Evolutionary conservation across 306 rosid species (phyloP).

Genomic region (Trifolium dubium): DNA sequence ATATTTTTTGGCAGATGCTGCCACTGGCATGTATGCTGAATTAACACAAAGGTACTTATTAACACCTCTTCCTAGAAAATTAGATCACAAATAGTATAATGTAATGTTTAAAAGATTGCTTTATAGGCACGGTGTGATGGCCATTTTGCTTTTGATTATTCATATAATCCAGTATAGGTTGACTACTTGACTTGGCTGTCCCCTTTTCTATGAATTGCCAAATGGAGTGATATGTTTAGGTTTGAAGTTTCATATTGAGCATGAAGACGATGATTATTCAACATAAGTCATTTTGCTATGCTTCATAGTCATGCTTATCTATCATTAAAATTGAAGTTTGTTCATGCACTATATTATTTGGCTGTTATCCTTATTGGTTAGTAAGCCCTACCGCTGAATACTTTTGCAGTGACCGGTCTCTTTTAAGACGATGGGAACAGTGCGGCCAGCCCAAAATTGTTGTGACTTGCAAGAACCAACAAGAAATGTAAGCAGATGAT

Average conservation of each 20-base stretch:
- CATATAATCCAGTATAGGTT: not conserved
- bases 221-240: not conserved
- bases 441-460: conserved; percentile 92
- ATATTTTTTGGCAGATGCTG: conserved; percentile 69
- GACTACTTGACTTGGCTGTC: not conserved
- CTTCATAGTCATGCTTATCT: conserved; percentile 7
- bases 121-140: not conserved
- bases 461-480: conserved; percentile 85
- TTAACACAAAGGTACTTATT: conserved; percentile 68
- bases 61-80: conserved; percentile 1
- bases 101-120: conserved; percentile 1
- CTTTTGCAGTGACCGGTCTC: conserved; percentile 64
- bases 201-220: not conserved
- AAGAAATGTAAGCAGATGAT: conserved; percentile 73
- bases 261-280: conserved; percentile 19
- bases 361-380: not conserved
- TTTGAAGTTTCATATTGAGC: conserved; percentile 8
- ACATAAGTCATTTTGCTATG: conserved; percentile 15
- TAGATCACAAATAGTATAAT: not conserved
- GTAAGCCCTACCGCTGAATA: not conserved
- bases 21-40: conserved; percentile 87
- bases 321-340: not conserved
- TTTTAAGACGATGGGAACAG: conserved; percentile 87
- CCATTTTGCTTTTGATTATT: not conserved
- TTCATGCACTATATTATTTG: not conserved